Percentiles rank a stretch among this genome's conserved stretches.
These are phyloP conservation scores for Mrakia blollopis DNA, from an alignment of 768 basidiomycete genomes.

Conservation along the genomic window DNA sequence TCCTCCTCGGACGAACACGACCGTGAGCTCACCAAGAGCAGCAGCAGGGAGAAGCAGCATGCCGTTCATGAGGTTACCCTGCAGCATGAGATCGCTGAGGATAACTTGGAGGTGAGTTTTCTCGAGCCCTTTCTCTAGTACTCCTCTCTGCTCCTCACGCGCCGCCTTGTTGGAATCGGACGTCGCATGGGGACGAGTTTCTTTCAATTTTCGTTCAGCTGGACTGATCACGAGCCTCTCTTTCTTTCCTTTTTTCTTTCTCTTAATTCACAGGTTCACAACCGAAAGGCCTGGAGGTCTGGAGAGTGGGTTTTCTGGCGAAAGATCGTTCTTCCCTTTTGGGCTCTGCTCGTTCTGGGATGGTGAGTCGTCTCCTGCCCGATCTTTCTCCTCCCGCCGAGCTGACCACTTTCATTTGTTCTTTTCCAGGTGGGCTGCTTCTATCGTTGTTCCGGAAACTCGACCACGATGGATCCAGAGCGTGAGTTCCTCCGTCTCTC, in stretches of 20 bases:
- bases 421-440: constrained; percentile 25
- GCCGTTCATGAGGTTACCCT: not conserved
- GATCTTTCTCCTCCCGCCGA: not conserved
- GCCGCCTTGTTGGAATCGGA: not conserved
- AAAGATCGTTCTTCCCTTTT: constrained; percentile 24
- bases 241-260: not conserved
- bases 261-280: not conserved
- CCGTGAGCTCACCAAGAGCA: not conserved
- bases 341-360: constrained; percentile 17
- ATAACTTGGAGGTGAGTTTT: constrained; percentile 2
- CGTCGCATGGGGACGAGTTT: not conserved
- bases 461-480: constrained; percentile 3
- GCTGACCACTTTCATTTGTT: not conserved
- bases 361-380: constrained; percentile 9
- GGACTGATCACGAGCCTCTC: not conserved
- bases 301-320: constrained; percentile 16
- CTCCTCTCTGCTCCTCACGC: not conserved
- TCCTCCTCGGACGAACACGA: not conserved
- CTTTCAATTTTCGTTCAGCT: not conserved
- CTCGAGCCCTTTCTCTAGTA: not conserved
- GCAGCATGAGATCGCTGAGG: constrained; percentile 20
- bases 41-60: constrained; percentile 12
- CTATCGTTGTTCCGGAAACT: constrained; percentile 19
- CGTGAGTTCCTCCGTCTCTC: not conserved
- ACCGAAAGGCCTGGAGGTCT: constrained; percentile 19